Evolutionary conservation across 2,329 filamentous ascomycete genomes (phyloP).

Genomic region (Periconia digitata): DNA sequence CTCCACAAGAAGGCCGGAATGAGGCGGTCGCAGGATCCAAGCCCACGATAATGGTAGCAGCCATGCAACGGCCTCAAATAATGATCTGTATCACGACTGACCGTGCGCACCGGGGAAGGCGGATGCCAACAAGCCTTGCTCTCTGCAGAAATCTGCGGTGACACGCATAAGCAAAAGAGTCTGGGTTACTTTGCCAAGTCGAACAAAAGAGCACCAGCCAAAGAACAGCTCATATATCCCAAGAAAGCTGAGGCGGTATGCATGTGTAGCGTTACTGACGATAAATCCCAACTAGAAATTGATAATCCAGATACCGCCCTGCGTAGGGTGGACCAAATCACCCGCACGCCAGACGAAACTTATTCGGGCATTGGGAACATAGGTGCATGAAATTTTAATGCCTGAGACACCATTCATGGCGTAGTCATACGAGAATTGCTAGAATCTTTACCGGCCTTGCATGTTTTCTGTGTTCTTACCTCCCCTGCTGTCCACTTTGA

Average conservation of each 20-base stretch:
- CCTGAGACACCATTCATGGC: too few relatives aligned
- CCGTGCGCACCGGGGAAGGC: too few relatives aligned
- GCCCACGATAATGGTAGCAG: conserved; percentile 11
- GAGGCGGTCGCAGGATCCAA: conserved; percentile 9
- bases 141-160: not conserved
- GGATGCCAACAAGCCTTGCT: not conserved
- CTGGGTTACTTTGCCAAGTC: conserved; percentile 9
- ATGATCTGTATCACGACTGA: not conserved
- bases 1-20: not conserved
- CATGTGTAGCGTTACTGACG: not conserved
- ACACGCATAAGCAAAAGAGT: conserved; percentile 10
- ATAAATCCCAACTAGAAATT: too few relatives aligned
- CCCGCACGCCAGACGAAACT: not conserved
- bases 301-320: too few relatives aligned
- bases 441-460: too few relatives aligned
- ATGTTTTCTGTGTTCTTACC: too few relatives aligned
- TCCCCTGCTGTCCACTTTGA: too few relatives aligned
- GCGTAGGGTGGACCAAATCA: too few relatives aligned
- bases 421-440: too few relatives aligned
- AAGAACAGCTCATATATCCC: not conserved
- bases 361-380: not conserved
- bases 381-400: not conserved
- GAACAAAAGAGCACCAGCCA: conserved; percentile 16
- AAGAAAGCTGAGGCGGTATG: too few relatives aligned
- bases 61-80: conserved; percentile 1